phyloP scores from a whole-genome alignment of 305 asterid genomes.

The Galium porrigens region DNA sequence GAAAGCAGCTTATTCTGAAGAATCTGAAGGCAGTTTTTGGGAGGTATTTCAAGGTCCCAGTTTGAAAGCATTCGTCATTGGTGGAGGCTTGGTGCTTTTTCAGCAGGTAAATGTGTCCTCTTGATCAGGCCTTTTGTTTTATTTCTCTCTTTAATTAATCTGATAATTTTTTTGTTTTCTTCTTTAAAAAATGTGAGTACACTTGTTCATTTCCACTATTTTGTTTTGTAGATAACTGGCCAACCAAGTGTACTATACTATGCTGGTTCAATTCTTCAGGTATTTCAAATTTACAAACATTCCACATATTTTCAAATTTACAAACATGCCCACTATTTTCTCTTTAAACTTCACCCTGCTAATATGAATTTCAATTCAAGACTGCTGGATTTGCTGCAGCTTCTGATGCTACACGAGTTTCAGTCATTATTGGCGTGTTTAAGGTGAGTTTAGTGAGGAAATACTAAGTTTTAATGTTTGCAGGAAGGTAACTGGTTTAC shows the following conservation, averaged over 20 bases:
- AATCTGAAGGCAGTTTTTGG: constrained; percentile 50
- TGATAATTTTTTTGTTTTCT: constrained; percentile 12
- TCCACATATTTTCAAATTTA: neutral
- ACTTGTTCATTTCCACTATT: constrained; percentile 11
- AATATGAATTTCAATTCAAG: constrained; percentile 27
- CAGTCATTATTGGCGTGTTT: constrained; percentile 71
- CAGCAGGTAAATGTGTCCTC: constrained; percentile 54
- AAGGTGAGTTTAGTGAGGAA: constrained; percentile 35
- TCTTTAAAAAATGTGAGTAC: neutral
- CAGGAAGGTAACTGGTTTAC: neutral
- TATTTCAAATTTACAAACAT: constrained; percentile 18
- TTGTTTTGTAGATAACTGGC: constrained; percentile 61
- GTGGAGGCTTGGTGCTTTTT: constrained; percentile 91
- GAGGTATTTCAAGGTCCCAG: constrained; percentile 85
- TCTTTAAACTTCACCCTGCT: constrained; percentile 13
- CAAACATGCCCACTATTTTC: neutral
- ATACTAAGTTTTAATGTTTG: neutral
- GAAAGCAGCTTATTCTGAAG: constrained; percentile 58
- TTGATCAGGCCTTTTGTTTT: neutral
- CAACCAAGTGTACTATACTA: constrained; percentile 96
- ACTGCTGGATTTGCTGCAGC: constrained; percentile 95
- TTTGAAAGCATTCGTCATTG: constrained; percentile 80
- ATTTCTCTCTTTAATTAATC: constrained; percentile 2
- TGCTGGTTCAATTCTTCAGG: constrained; percentile 96
- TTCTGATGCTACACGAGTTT: constrained; percentile 86